Conservation (phyloP, 441 rosid species). For the Melastoma candidum region DNA sequence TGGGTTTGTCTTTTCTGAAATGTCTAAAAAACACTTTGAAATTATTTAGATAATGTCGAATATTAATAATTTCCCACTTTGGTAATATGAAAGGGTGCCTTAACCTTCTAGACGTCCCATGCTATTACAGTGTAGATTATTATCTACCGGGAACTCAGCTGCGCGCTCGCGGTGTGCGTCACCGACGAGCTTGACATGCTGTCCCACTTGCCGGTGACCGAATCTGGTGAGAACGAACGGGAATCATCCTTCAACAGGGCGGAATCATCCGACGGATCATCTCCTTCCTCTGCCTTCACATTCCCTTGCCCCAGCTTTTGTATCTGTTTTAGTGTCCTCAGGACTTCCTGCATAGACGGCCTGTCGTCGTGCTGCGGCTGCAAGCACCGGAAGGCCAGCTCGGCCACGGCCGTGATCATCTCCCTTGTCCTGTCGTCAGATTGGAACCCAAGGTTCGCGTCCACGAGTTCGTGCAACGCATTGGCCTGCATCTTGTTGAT, state of each 20-base stretch:
- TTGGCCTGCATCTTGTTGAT: slow-evolving; percentile 4
- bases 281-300: neutral
- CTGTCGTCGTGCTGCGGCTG: slow-evolving; percentile 3
- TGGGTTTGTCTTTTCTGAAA: too few species aligned
- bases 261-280: neutral
- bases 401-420: slow-evolving; percentile 7
- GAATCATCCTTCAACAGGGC: slow-evolving; percentile 4
- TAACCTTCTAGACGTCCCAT: too few species aligned
- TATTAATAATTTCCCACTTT: too few species aligned
- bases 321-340: slow-evolving; percentile 4
- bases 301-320: neutral
- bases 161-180: slow-evolving; percentile 1
- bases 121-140: too few species aligned
- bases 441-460: slow-evolving; percentile 8
- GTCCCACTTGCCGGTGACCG: neutral
- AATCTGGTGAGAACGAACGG: neutral
- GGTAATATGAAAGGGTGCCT: too few species aligned
- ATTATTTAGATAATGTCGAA: too few species aligned
- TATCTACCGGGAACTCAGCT: neutral
- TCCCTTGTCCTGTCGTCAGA: neutral
- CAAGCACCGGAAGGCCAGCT: neutral
- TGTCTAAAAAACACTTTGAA: too few species aligned
- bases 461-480: slow-evolving; percentile 10
- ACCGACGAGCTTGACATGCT: neutral
- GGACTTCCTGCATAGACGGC: slow-evolving; percentile 1